Base-by-base conservation (phyloP, 345 rosid species). In the Pistacia atlantica region DNA sequence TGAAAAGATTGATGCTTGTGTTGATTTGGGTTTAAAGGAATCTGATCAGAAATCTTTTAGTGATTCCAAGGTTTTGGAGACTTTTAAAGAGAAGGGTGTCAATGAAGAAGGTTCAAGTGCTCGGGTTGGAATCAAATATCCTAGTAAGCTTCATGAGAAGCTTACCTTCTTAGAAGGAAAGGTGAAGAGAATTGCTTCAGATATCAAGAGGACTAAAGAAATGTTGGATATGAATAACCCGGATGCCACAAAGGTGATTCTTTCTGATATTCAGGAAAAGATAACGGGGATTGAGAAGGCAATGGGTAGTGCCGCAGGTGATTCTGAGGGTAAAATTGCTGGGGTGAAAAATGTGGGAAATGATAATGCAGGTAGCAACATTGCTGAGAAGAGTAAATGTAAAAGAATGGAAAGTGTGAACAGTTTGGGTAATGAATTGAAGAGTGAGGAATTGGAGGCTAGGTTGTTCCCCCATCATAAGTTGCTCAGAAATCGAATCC, bases 401-500 rank as follows among this genome's bases (percentile, higher is more conserved):
- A 78, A 64, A 79, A 81, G 72, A 78, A 78, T 57, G 61, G 79
- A 59, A 8, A 82, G 65, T 52, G 81, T 49, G 10, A 89, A 84
- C 80, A 16, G 74, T 77, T 87, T 80, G 0, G 90, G 85, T 69
- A 94, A 87, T 80, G 94, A 84, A 59, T 72, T 94, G 82, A 89
- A 81, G 55, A 80, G 80, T 60, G 92, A 89, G 75, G 94, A 91
- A 78, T 81, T 97, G 33, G 99, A 97, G 84, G 97, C 90, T 60
- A 91, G 97, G 54, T 89, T 97, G n/a, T 89, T 97, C 82, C 99
- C 99, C 77, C 97, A 97, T 85, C 98, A 92, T 52, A 94, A 88
- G 84, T 83, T 97, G 90, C 92, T 94, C 5, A 86, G 89, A 80
- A 83, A 81, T 73, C 84, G 97, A 69, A 81, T 84, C 17, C 80